Conservation (phyloP, 768 basidiomycete genomes). For the Hericium erinaceus region DNA sequence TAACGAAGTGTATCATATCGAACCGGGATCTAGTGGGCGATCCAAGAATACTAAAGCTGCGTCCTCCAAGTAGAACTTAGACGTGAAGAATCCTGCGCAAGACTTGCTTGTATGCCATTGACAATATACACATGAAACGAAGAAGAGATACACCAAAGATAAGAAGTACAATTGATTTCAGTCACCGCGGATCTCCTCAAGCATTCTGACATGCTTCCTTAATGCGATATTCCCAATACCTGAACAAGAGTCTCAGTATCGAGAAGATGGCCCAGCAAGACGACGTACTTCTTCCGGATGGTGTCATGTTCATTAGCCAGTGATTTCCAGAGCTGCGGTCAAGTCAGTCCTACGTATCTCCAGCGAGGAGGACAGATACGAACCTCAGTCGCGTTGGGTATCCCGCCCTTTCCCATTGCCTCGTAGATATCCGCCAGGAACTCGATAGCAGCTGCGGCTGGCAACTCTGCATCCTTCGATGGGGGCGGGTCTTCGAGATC, state of each 20-base stretch:
- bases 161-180: too few species aligned
- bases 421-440: conserved; percentile 76
- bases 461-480: conserved; percentile 54
- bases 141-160: too few species aligned
- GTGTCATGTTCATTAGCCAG: conserved; percentile 64
- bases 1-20: too few species aligned
- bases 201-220: conserved; percentile 30
- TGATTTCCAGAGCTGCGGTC: conserved; percentile 54
- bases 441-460: conserved; percentile 73
- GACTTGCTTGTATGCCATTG: too few species aligned
- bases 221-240: conserved; percentile 76
- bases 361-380: neutral
- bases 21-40: too few species aligned
- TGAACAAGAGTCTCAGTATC: conserved; percentile 22
- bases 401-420: conserved; percentile 38
- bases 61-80: too few species aligned
- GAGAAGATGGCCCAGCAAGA: conserved; percentile 5
- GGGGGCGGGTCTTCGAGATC: conserved; percentile 74
- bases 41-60: too few species aligned
- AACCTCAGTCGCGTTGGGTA: conserved; percentile 30
- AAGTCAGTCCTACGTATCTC: neutral
- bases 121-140: too few species aligned
- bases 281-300: conserved; percentile 65
- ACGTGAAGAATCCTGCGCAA: too few species aligned
- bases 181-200: neutral